Conservation (phyloP, 352 stramenopile genomes). For the Globisporangium sylvaticum region DNA sequence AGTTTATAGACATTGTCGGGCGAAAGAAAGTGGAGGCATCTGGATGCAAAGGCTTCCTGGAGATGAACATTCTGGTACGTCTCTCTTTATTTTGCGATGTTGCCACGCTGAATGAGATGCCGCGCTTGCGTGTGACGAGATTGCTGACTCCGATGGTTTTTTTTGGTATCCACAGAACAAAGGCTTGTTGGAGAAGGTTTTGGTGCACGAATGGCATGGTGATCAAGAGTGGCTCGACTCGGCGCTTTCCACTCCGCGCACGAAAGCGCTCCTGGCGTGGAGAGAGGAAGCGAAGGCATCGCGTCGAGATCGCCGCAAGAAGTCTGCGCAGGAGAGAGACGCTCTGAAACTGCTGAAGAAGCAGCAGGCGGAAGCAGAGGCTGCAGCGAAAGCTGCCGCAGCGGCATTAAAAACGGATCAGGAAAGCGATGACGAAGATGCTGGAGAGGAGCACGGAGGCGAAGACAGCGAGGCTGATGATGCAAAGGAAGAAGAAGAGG, state of each 20-base stretch:
- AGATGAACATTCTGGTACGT: constrained; percentile 78
- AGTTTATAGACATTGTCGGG: constrained; percentile 70
- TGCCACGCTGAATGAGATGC: not conserved
- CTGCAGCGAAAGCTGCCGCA: constrained; percentile 20
- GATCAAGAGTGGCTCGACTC: constrained; percentile 57
- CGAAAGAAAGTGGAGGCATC: constrained; percentile 35
- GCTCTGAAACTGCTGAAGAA: constrained; percentile 27
- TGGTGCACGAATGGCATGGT: constrained; percentile 65
- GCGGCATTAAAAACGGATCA: not conserved
- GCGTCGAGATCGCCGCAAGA: constrained; percentile 58
- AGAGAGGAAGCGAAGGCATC: constrained; percentile 57
- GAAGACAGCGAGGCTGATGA: not conserved
- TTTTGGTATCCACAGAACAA: constrained; percentile 35
- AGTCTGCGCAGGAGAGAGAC: constrained; percentile 43
- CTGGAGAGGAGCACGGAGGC: constrained; percentile 1
- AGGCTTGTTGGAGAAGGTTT: constrained; percentile 51
- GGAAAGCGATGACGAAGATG: not conserved
- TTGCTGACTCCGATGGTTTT: not conserved
- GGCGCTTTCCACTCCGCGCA: constrained; percentile 43
- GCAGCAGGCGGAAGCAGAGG: constrained; percentile 27
- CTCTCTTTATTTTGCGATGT: not conserved
- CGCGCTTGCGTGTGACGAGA: not conserved
- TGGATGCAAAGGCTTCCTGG: constrained; percentile 62
- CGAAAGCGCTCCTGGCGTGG: constrained; percentile 62
- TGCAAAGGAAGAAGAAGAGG: not conserved